Evolutionary conservation across 306 rosid species (phyloP).

Genomic region (Canavalia gladiata): DNA sequence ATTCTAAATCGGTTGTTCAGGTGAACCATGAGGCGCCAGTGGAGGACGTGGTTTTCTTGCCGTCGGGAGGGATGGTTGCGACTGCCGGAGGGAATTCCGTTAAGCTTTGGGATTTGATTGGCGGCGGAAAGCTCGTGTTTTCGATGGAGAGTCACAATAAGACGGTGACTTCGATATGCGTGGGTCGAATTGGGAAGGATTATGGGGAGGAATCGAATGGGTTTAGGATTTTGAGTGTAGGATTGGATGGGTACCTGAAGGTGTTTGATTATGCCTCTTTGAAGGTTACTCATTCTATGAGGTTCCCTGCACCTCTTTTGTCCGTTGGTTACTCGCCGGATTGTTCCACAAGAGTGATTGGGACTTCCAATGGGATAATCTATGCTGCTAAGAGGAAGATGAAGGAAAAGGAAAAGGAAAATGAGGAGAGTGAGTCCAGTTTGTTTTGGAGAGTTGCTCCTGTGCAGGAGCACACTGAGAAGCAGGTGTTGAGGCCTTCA

Average conservation of each 20-base stretch:
- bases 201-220: conserved; percentile 65
- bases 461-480: conserved; percentile 46
- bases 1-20: conserved; percentile 58
- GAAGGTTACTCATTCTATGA: conserved; percentile 87
- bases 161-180: conserved; percentile 83
- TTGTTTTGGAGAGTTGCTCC: conserved; percentile 56
- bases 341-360: conserved; percentile 68
- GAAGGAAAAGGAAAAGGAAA: conserved; percentile 43
- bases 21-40: conserved; percentile 81
- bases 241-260: conserved; percentile 92
- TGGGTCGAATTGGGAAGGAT: conserved; percentile 63
- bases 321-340: conserved; percentile 77
- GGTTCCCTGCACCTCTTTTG: conserved; percentile 91
- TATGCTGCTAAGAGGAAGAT: conserved; percentile 78
- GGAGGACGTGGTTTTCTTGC: conserved; percentile 81
- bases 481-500: conserved; percentile 63
- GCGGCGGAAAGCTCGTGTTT: conserved; percentile 79
- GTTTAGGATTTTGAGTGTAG: conserved; percentile 82
- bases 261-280: conserved; percentile 80
- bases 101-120: conserved; percentile 90
- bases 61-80: conserved; percentile 78
- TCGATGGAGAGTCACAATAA: conserved; percentile 95
- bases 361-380: conserved; percentile 82
- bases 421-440: conserved; percentile 42
- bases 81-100: conserved; percentile 87